phyloP scores from a whole-genome alignment of 805 yeast species.

The Starmerella asiatica region DNA sequence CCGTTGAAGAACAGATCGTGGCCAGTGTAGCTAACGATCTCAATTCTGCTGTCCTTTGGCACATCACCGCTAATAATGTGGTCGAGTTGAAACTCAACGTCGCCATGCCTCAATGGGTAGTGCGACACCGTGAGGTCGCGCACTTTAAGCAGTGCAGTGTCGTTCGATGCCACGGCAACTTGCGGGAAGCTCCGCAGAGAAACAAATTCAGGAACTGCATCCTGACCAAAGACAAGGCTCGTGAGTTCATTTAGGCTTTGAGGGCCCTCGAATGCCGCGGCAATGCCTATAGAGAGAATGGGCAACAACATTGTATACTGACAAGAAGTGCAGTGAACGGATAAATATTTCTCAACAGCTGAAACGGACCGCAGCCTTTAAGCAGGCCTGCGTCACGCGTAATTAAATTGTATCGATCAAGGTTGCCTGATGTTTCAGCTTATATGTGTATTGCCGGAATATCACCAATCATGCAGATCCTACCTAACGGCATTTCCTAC shows the following conservation, averaged over 20 bases:
- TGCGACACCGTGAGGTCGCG: constrained; percentile 19
- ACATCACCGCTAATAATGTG: constrained; percentile 18
- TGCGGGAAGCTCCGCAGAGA: constrained; percentile 9
- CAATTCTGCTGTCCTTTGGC: constrained; percentile 19
- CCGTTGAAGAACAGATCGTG: constrained; percentile 15
- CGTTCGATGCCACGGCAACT: constrained; percentile 19
- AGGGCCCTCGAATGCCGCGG: constrained; percentile 6
- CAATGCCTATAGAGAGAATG: neutral
- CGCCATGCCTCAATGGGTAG: constrained; percentile 24
- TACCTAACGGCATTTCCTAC: too few relatives aligned
- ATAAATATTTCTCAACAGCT: too few relatives aligned
- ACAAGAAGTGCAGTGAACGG: too few relatives aligned
- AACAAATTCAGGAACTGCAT: constrained; percentile 12
- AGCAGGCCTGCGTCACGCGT: too few relatives aligned
- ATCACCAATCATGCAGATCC: too few relatives aligned
- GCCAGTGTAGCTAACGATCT: constrained; percentile 18
- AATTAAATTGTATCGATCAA: too few relatives aligned
- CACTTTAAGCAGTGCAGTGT: constrained; percentile 21
- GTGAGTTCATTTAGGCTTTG: constrained; percentile 11
- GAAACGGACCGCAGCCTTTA: too few relatives aligned
- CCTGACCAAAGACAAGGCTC: constrained; percentile 9
- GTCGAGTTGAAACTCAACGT: constrained; percentile 18
- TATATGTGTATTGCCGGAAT: too few relatives aligned
- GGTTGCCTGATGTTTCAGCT: too few relatives aligned
- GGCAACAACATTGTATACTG: too few relatives aligned